These are phyloP conservation scores for Podochytrium sp. DNA, from an alignment of 192 early-diverging fungal species.

Conservation along the genomic window DNA sequence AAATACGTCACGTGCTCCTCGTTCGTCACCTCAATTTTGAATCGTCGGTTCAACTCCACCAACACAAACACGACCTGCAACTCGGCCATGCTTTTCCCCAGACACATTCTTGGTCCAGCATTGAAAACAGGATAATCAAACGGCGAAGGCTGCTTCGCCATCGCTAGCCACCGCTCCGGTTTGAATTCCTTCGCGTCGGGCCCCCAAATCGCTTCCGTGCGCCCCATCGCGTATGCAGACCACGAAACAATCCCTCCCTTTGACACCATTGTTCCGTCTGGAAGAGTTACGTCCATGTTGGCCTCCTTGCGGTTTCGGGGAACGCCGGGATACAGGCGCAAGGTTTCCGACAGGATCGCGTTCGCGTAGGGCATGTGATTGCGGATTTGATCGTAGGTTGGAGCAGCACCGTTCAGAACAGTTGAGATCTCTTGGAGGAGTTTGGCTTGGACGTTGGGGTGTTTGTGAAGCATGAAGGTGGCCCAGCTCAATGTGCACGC, in stretches of 20 bases:
- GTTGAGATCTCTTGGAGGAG: slow-evolving; percentile 39
- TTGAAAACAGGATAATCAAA: slow-evolving; percentile 50
- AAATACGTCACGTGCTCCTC: slow-evolving; percentile 22
- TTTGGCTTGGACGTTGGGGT: slow-evolving; percentile 35
- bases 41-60: slow-evolving; percentile 24
- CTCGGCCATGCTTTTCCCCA: slow-evolving; percentile 46
- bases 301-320: slow-evolving; percentile 61
- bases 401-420: background rate
- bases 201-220: slow-evolving; percentile 64
- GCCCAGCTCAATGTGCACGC: slow-evolving; percentile 63
- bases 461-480: slow-evolving; percentile 44
- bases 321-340: slow-evolving; percentile 71
- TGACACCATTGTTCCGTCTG: slow-evolving; percentile 59
- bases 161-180: slow-evolving; percentile 69
- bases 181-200: slow-evolving; percentile 62
- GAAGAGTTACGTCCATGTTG: slow-evolving; percentile 61
- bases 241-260: slow-evolving; percentile 57
- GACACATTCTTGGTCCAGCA: slow-evolving; percentile 45
- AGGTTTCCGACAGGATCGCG: slow-evolving; percentile 61
- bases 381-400: slow-evolving; percentile 43
- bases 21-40: slow-evolving; percentile 25
- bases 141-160: slow-evolving; percentile 34
- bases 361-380: slow-evolving; percentile 55
- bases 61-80: slow-evolving; percentile 45
- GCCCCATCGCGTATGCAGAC: slow-evolving; percentile 53